Evolutionary conservation across 345 rosid species (phyloP).

Genomic region (Eutrema japonicum): DNA sequence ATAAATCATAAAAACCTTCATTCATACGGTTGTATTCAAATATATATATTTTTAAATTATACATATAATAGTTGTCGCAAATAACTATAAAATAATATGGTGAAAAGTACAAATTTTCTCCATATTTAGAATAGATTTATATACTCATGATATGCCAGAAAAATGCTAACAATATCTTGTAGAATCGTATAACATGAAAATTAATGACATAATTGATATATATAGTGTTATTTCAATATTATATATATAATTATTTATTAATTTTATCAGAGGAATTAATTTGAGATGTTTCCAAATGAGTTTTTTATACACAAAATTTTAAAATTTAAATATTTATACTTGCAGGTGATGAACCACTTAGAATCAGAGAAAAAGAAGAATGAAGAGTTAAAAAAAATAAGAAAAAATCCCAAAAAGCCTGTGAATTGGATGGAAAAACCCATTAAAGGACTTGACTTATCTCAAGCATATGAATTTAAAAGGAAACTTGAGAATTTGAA

Average conservation of each 20-base stretch:
- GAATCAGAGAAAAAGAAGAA: slow-evolving; percentile 56
- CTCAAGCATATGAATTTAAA: slow-evolving; percentile 48
- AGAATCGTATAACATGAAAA: neutral
- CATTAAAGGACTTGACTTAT: slow-evolving; percentile 37
- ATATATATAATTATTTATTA: neutral
- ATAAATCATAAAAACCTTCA: neutral
- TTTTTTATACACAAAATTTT: neutral
- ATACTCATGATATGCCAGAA: neutral
- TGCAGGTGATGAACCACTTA: slow-evolving; percentile 32
- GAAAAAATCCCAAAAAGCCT: slow-evolving; percentile 24
- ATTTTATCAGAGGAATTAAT: neutral
- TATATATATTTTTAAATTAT: neutral
- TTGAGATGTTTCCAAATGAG: neutral
- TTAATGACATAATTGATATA: neutral
- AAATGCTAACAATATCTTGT: neutral
- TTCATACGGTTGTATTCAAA: neutral
- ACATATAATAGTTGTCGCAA: neutral
- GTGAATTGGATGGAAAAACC: slow-evolving; percentile 63
- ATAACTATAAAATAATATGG: neutral
- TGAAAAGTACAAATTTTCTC: neutral
- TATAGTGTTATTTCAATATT: neutral
- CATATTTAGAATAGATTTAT: neutral
- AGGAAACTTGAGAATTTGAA: slow-evolving; percentile 47
- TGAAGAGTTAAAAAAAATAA: slow-evolving; percentile 48
- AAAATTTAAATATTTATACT: neutral